These are phyloP conservation scores for Lentinula boryana DNA, from an alignment of 768 basidiomycete species.

Conservation along the genomic window DNA sequence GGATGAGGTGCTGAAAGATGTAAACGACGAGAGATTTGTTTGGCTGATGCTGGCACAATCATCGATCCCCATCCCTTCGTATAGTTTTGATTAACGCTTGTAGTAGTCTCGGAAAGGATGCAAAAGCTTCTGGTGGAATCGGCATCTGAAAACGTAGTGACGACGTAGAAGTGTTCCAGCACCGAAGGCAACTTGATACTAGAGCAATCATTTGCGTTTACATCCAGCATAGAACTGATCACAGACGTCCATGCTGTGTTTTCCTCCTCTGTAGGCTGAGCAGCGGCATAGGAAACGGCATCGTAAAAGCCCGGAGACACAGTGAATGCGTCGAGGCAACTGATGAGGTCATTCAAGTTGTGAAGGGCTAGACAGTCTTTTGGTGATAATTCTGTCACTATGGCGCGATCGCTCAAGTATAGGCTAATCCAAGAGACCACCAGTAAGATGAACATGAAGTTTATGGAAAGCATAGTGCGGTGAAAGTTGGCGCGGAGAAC, in stretches of 20 bases:
- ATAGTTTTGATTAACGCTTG: background rate
- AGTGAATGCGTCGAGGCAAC: constrained; percentile 3
- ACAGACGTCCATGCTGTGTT: background rate
- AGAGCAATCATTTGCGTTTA: background rate
- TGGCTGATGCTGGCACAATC: background rate
- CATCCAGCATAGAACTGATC: constrained; percentile 1
- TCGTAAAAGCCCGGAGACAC: constrained; percentile 1
- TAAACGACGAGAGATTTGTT: background rate
- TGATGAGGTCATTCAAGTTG: constrained; percentile 1
- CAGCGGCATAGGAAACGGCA: background rate
- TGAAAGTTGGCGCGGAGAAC: background rate
- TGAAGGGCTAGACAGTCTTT: background rate
- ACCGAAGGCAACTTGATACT: background rate
- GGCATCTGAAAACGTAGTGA: background rate
- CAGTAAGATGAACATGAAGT: background rate
- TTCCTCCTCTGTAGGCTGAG: constrained; percentile 4
- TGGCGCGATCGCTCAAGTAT: background rate
- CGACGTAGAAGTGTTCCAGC: background rate
- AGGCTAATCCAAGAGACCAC: background rate
- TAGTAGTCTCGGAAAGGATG: constrained; percentile 2
- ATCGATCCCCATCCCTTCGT: constrained; percentile 5
- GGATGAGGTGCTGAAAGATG: constrained; percentile 10
- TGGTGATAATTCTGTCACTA: background rate
- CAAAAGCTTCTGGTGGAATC: background rate
- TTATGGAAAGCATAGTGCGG: background rate